Conservation (phyloP, 2,329 filamentous ascomycete genomes). For the Neofusicoccum kwambonambiense region DNA sequence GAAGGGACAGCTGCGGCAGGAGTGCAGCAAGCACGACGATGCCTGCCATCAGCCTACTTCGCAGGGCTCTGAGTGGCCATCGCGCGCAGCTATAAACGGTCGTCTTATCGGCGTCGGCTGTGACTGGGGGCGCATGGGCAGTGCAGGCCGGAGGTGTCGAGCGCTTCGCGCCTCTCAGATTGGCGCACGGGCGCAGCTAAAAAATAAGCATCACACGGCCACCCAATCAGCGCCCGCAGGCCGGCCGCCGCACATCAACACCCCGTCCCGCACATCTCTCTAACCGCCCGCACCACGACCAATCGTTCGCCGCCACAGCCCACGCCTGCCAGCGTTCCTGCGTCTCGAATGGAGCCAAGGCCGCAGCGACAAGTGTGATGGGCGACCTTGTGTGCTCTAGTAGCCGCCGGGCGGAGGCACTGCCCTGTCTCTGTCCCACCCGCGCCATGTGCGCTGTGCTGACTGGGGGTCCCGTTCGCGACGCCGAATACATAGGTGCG, state of each 20-base stretch:
- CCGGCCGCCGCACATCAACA: slow-evolving; percentile 1
- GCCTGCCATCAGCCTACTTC: not conserved
- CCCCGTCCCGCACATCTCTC: slow-evolving; percentile 3
- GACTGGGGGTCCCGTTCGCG: not conserved
- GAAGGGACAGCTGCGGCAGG: not conserved
- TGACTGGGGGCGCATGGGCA: not conserved
- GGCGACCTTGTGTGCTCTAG: not conserved
- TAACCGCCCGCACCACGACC: slow-evolving; percentile 3
- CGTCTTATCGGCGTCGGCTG: not conserved
- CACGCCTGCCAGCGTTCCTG: slow-evolving; percentile 11
- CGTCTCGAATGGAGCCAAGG: not conserved
- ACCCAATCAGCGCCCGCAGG: slow-evolving; percentile 1
- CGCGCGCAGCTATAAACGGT: not conserved
- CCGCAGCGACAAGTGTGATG: not conserved
- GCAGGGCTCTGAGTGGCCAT: not conserved
- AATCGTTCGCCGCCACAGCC: slow-evolving; percentile 9
- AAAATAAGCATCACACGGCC: slow-evolving; percentile 9
- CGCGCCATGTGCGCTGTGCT: not conserved
- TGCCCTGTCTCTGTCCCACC: not conserved
- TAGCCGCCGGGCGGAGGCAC: slow-evolving; percentile 5
- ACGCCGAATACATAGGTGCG: not conserved
- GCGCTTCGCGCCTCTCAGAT: not conserved
- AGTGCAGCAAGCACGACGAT: not conserved
- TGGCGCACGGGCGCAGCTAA: not conserved
- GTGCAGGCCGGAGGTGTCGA: not conserved